Evolutionary conservation across 2,329 filamentous ascomycete species (phyloP).

Genomic region (Penicillium brasilianum): DNA sequence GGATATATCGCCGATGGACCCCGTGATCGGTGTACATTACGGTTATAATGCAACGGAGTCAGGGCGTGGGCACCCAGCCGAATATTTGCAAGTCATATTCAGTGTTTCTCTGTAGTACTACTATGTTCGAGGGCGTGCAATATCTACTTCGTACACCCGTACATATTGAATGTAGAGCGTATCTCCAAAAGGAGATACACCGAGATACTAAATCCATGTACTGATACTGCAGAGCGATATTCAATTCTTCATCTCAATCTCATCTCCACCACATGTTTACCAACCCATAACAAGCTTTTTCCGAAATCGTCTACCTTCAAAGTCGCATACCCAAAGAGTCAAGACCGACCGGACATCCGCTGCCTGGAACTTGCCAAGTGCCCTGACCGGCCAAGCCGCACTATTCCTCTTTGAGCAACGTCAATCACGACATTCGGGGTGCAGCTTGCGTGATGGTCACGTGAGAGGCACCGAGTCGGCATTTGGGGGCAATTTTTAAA

Average conservation of each 20-base stretch:
- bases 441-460: slow-evolving; percentile 34
- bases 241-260: too few species aligned
- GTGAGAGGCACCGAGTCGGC: slow-evolving; percentile 8
- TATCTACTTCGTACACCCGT: too few species aligned
- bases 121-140: too few species aligned
- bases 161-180: background rate
- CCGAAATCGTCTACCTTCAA: too few species aligned
- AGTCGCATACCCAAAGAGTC: too few species aligned
- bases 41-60: background rate
- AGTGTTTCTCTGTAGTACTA: too few species aligned
- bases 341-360: too few species aligned
- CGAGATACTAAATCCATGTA: background rate
- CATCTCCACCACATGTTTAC: too few species aligned
- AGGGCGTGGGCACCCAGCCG: background rate
- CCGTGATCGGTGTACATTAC: background rate
- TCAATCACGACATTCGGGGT: slow-evolving; percentile 30
- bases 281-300: too few species aligned
- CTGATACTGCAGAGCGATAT: too few species aligned
- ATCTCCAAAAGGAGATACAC: background rate
- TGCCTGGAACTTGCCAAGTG: background rate
- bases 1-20: background rate
- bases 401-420: slow-evolving; percentile 9
- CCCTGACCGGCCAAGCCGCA: slow-evolving; percentile 10
- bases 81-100: background rate
- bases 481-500: background rate